Conservation (phyloP, 208 protist genomes). For the Herpetomonas tarakana region DNA sequence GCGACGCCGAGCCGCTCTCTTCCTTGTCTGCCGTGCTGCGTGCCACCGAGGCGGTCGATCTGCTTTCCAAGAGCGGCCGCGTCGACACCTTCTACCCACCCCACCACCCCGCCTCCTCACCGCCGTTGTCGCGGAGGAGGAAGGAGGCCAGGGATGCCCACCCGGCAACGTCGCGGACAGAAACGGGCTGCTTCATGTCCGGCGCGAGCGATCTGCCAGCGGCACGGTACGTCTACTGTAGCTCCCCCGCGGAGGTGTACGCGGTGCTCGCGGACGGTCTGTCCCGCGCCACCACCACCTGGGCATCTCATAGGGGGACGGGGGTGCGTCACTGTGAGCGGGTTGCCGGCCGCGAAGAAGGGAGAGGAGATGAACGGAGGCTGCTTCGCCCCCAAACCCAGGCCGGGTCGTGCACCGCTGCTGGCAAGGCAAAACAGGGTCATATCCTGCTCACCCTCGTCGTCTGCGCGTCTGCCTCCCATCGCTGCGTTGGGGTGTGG, state of each 20-base stretch:
- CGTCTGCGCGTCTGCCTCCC: neutral
- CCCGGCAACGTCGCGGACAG: neutral
- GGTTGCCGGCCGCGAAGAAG: neutral
- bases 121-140: neutral
- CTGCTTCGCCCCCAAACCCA: no score
- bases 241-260: constrained; percentile 11
- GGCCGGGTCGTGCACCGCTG: no score
- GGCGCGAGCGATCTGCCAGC: constrained; percentile 38
- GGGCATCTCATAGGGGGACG: neutral
- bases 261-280: constrained; percentile 16
- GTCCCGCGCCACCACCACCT: constrained; percentile 1
- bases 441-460: constrained; percentile 6
- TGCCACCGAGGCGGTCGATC: constrained; percentile 7
- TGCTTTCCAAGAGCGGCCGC: constrained; percentile 9
- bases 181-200: constrained; percentile 35
- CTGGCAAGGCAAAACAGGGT: no score
- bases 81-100: constrained; percentile 1
- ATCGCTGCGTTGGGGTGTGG: constrained; percentile 6
- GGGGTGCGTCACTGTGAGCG: neutral
- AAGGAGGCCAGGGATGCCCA: neutral
- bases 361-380: no score
- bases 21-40: neutral
- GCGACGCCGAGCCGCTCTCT: neutral
- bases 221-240: constrained; percentile 25
- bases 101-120: neutral